phyloP scores from a whole-genome alignment of 805 yeast genomes.

The Candida vartiovaarae region DNA sequence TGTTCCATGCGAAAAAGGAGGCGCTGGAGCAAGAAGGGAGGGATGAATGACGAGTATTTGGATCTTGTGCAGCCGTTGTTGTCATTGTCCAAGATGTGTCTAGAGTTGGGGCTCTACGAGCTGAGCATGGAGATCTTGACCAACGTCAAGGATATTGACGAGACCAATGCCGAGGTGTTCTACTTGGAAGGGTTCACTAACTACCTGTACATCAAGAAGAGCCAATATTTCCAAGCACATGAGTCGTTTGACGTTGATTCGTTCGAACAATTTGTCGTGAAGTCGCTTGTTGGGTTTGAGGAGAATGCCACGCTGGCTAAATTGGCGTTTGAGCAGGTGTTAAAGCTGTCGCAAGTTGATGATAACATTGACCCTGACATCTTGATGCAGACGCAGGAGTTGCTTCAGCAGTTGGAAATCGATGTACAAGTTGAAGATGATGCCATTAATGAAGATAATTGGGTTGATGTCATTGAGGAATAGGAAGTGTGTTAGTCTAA shows the following conservation, averaged over 20 bases:
- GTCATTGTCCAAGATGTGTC: constrained; percentile 64
- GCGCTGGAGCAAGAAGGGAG: constrained; percentile 31
- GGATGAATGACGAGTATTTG: constrained; percentile 41
- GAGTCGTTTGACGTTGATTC: constrained; percentile 18
- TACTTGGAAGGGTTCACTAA: constrained; percentile 80
- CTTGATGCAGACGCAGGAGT: constrained; percentile 39
- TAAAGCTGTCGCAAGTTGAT: constrained; percentile 25
- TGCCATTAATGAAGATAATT: constrained; percentile 30
- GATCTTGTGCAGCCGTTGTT: constrained; percentile 69
- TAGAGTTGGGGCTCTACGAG: constrained; percentile 72
- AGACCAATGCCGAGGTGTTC: constrained; percentile 71
- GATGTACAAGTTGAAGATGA: constrained; percentile 34
- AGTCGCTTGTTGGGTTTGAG: constrained; percentile 5
- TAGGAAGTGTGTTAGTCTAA: not conserved
- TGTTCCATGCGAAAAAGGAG: constrained; percentile 48
- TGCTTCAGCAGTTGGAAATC: constrained; percentile 43
- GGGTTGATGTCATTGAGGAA: constrained; percentile 44
- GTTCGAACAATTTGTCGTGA: constrained; percentile 17
- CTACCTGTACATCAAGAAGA: constrained; percentile 39
- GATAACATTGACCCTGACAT: constrained; percentile 55
- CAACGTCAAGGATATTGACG: constrained; percentile 71
- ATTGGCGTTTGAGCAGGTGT: constrained; percentile 8
- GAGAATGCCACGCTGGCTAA: constrained; percentile 14
- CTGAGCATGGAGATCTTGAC: constrained; percentile 57
- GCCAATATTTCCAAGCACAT: constrained; percentile 12